Base-by-base conservation (phyloP, 352 stramenopile species). In the Phytophthora crassamura region DNA sequence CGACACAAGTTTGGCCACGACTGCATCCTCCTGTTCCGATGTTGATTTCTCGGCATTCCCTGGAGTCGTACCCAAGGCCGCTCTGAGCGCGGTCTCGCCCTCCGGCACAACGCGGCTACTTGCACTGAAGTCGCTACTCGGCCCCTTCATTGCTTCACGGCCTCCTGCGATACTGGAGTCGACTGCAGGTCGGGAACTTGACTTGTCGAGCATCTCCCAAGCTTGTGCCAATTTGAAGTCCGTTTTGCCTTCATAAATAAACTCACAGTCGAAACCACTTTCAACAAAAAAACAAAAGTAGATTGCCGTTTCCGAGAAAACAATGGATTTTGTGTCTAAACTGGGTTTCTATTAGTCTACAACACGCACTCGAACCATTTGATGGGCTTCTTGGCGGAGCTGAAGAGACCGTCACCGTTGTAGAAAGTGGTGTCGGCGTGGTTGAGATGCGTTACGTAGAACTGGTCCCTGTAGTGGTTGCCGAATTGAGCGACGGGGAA, bases 281-380 rank as follows among this genome's bases (percentile, higher is more conserved):
- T 9, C 11, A 48, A 32, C 40, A 67, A 67, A 67, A 30, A 15
- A 16, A 35, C 42, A 43, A 33, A 11, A 54, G 25, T 62, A 41
- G 2, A 8, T 9, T 30, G 30, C 9, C 46, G 51, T n/a, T n/a
- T n/a, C n/a, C n/a, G n/a, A n/a, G n/a, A n/a, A n/a, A n/a, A n/a
- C n/a, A n/a, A n/a, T n/a, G n/a, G n/a, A n/a, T n/a, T n/a, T n/a
- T n/a, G n/a, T n/a, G n/a, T n/a, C n/a, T n/a, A n/a, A n/a, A n/a
- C n/a, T n/a, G 42, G 28, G 25, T 30, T 50, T 12, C 56, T 45
- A 58, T 41, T 14, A 16, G n/a, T 30, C 47, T 77, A 88, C 22
- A 91, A 58, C 42, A 86, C n/a, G 40, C 83, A 92, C 66, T 89
- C 78, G 39, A 92, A 87, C 83, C 83, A 92, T 52, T 90, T 90